Evolutionary conservation across 225 moss, liverwort and hornwort species (phyloP).

Genomic region (Polytrichum commune): DNA sequence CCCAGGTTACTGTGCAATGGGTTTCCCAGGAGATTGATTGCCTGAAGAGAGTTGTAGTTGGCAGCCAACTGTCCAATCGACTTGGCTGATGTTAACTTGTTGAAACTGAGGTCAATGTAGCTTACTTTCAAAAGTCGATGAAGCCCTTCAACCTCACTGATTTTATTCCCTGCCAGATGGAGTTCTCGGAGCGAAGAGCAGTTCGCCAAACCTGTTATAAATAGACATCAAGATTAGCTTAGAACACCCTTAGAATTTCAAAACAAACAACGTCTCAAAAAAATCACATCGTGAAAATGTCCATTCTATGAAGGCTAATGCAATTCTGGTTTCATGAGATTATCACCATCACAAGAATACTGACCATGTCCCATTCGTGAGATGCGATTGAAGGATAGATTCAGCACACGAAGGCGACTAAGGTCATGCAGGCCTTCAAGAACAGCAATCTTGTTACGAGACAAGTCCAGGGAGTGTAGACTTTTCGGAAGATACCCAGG

Average conservation of each 20-base stretch:
- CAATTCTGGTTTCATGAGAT: no score
- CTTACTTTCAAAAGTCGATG: constrained; percentile 79
- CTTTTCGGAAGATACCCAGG: constrained; percentile 79
- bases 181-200: constrained; percentile 81
- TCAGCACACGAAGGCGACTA: constrained; percentile 73
- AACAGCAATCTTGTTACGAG: constrained; percentile 75
- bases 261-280: neutral
- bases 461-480: constrained; percentile 78
- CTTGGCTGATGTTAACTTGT: constrained; percentile 70
- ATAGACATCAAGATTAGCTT: neutral
- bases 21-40: constrained; percentile 82
- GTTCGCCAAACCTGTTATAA: constrained; percentile 60
- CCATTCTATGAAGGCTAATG: no score
- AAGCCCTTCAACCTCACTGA: constrained; percentile 92
- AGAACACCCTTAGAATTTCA: neutral
- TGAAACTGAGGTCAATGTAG: constrained; percentile 79
- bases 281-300: no score
- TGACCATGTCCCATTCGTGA: constrained; percentile 89
- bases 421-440: constrained; percentile 87
- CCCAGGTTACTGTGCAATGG: constrained; percentile 76
- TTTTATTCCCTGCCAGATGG: constrained; percentile 80
- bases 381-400: constrained; percentile 80
- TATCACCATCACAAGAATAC: constrained; percentile 6
- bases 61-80: constrained; percentile 82
- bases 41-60: constrained; percentile 83